Percentiles rank a stretch among this genome's conserved stretches.
These are phyloP conservation scores for Phanerochaete sordida DNA, from an alignment of 768 basidiomycete genomes.

Conservation along the genomic window DNA sequence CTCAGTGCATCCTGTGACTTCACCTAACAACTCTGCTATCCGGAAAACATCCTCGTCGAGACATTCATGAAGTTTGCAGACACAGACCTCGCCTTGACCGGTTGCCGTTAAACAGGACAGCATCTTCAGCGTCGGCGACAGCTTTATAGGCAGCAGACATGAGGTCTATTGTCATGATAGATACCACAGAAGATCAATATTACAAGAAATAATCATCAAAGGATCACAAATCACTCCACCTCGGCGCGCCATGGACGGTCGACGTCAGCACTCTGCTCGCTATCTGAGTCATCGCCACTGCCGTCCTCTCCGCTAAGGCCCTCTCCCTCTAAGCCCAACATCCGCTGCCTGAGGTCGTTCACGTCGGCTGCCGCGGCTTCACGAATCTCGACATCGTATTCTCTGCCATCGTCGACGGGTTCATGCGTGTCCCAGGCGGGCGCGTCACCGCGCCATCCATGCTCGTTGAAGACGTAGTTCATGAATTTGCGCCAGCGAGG, in stretches of 20 bases:
- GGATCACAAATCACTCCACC: constrained; percentile 17
- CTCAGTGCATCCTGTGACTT: no score
- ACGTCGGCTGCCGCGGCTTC: constrained; percentile 29
- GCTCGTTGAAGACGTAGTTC: constrained; percentile 45
- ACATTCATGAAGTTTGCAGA: no score
- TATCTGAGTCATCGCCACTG: constrained; percentile 13
- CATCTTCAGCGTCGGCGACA: no score
- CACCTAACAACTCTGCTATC: no score
- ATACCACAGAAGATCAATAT: no score
- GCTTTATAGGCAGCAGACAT: no score
- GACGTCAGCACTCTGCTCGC: constrained; percentile 12
- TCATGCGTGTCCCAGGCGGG: constrained; percentile 31
- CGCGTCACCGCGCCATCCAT: constrained; percentile 50
- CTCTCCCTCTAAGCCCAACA: constrained; percentile 22
- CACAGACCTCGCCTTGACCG: no score
- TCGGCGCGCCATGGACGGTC: constrained; percentile 19
- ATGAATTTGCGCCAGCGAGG: constrained; percentile 59
- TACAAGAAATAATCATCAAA: no score
- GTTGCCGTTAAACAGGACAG: no score
- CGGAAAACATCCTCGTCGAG: no score
- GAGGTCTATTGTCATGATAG: no score
- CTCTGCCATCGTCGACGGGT: constrained; percentile 34
- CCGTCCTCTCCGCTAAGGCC: constrained; percentile 1
- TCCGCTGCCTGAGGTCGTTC: constrained; percentile 30
- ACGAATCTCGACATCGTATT: constrained; percentile 31